Evolutionary conservation across 2,329 filamentous ascomycete species (phyloP), one percentile per base, ranked within the genome.

Genomic region (Stachybotrys chartarum): DNA sequence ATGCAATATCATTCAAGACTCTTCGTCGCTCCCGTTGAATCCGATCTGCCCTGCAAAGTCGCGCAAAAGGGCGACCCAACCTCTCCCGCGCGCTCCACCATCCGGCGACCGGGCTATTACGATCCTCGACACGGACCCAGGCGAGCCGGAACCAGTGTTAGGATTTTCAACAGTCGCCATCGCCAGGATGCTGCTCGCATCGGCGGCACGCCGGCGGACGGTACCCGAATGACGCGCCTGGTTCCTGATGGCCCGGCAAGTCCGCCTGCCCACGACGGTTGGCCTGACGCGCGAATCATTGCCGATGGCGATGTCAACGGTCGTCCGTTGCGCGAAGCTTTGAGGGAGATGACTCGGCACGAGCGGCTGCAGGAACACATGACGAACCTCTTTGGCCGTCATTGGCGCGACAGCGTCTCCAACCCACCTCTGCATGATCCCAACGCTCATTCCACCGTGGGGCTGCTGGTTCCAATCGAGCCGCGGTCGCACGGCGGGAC

Each of bases 11-110:
- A 24, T 24, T 24, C 24, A 24, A 79, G 77, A 59, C 66, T 79
- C 35, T 79, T 77, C 59, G 63, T 77, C 54, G 73, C 75, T 44
- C 75, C 74, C 39, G 70, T 76, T 59, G 72, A 77, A 60, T 75
- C 75, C 51, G 74, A 77, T 57, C 54, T 76, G 49, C 61, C 68
- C 14, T 60, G 66, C 50, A 75, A 75, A 59, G 54, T 69, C 39
- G 58, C 68, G 30, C 60, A 62, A 44, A 75, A 70, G 56, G 57
- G 46, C 52, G 52, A 60, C 47, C 55, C 61, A 17, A 59, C 65
- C 6, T 70, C 70, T 30, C 65, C 67, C 45, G 60, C 67, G 49
- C 74, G 74, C 51, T 72, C 75, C 11, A 63, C 69, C n/a, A 76
- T 77, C 45, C 70, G 75, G 51, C 74, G 73, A 55, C 53, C 60